phyloP scores from a whole-genome alignment of 2,329 filamentous ascomycete genomes.

The Talaromyces pinophilus region DNA sequence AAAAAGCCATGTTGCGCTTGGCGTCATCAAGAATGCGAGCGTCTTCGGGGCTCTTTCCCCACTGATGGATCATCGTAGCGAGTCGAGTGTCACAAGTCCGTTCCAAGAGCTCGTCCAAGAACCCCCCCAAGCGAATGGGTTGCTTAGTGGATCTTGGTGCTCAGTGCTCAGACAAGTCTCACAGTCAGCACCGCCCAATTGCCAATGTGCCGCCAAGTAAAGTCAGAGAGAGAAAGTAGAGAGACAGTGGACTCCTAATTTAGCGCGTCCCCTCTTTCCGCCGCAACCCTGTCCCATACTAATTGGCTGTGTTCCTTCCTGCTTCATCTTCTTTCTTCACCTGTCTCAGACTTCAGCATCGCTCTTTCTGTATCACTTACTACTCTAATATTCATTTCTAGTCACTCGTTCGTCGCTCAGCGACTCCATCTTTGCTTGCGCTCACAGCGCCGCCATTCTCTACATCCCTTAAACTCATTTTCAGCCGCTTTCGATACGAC shows the following conservation, averaged over 20 bases:
- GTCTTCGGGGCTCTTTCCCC: neutral
- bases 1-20: conserved; percentile 2
- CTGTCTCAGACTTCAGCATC: neutral
- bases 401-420: conserved; percentile 19
- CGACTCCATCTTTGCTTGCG: conserved; percentile 4
- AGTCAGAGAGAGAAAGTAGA: neutral
- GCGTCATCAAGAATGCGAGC: conserved; percentile 9
- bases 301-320: neutral
- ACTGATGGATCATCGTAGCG: neutral
- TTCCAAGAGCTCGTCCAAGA: neutral
- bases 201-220: neutral
- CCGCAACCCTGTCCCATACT: neutral
- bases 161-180: neutral
- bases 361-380: neutral
- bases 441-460: conserved; percentile 21
- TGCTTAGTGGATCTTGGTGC: neutral
- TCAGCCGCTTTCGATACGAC: neutral
- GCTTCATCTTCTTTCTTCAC: conserved; percentile 7
- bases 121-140: neutral
- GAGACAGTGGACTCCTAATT: neutral
- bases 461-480: neutral
- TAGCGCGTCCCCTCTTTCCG: neutral
- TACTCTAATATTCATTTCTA: neutral
- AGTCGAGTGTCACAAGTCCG: neutral
- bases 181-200: conserved; percentile 2